Percentiles rank a stretch among this genome's conserved stretches.
Conservation (phyloP, 192 early-diverging fungal genomes). For the Entomortierella parvispora region DNA sequence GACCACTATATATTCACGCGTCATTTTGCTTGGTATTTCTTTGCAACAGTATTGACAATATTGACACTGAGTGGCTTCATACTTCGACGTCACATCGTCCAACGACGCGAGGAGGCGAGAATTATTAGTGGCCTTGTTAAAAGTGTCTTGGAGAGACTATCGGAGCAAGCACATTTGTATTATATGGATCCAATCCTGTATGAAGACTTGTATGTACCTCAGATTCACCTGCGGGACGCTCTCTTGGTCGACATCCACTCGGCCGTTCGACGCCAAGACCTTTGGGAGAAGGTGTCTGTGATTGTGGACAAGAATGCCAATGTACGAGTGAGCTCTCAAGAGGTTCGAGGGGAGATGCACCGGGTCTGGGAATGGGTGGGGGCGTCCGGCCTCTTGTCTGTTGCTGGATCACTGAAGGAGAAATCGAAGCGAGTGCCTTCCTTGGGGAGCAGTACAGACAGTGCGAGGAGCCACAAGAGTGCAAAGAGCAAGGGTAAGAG, state of each 20-base stretch:
- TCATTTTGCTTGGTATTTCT: too few species aligned
- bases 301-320: conserved; percentile 68
- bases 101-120: conserved; percentile 6
- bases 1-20: not conserved
- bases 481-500: not conserved
- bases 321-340: conserved; percentile 66
- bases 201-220: conserved; percentile 35
- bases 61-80: not conserved
- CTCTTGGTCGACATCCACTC: conserved; percentile 52
- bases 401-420: too few species aligned
- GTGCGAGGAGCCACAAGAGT: conserved; percentile 6
- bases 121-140: conserved; percentile 4
- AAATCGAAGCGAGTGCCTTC: too few species aligned
- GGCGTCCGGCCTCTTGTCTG: conserved; percentile 19
- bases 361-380: conserved; percentile 77
- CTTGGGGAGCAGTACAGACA: too few species aligned
- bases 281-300: conserved; percentile 67
- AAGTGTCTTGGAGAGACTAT: conserved; percentile 8
- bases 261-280: conserved; percentile 46
- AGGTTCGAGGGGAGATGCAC: conserved; percentile 67
- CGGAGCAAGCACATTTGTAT: conserved; percentile 58
- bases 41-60: not conserved
- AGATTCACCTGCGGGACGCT: conserved; percentile 67
- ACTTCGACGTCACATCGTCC: not conserved
- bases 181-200: conserved; percentile 63